Percentiles rank a stretch among this genome's conserved stretches.
Evolutionary conservation across 805 yeast genomes (phyloP).

Genomic region (Suhomyces sp.): DNA sequence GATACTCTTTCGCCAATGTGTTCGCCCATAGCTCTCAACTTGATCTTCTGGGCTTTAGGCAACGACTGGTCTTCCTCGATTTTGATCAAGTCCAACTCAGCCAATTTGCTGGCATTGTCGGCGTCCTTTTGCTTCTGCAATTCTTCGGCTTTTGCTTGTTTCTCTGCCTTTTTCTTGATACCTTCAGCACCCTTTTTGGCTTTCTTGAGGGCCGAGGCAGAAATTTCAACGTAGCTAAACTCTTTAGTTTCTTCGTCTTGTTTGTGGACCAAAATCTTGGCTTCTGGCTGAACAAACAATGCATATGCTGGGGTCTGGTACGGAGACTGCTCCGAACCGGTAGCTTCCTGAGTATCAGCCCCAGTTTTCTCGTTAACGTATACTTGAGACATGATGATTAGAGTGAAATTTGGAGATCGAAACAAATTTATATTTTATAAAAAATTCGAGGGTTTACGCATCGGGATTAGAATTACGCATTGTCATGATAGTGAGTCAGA

Average conservation of each 20-base stretch:
- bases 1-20: slow-evolving; percentile 66
- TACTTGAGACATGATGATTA: slow-evolving; percentile 35
- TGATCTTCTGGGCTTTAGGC: slow-evolving; percentile 65
- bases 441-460: neutral
- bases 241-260: slow-evolving; percentile 50
- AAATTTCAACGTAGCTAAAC: slow-evolving; percentile 67
- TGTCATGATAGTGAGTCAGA: neutral
- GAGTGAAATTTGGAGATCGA: neutral
- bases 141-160: slow-evolving; percentile 57
- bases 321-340: slow-evolving; percentile 69
- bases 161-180: slow-evolving; percentile 74
- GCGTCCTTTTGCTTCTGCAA: slow-evolving; percentile 53
- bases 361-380: slow-evolving; percentile 79
- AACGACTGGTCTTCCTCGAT: slow-evolving; percentile 72
- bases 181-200: slow-evolving; percentile 96
- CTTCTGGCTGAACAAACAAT: slow-evolving; percentile 47
- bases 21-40: slow-evolving; percentile 54
- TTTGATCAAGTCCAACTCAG: slow-evolving; percentile 67
- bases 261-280: slow-evolving; percentile 59
- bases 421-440: neutral
- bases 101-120: slow-evolving; percentile 72
- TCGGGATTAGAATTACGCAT: neutral
- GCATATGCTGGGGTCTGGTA: slow-evolving; percentile 86
- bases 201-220: slow-evolving; percentile 89
- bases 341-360: slow-evolving; percentile 52